Evolutionary conservation across 495 filamentous ascomycete species (phyloP).

Genomic region (Neurospora sp.): DNA sequence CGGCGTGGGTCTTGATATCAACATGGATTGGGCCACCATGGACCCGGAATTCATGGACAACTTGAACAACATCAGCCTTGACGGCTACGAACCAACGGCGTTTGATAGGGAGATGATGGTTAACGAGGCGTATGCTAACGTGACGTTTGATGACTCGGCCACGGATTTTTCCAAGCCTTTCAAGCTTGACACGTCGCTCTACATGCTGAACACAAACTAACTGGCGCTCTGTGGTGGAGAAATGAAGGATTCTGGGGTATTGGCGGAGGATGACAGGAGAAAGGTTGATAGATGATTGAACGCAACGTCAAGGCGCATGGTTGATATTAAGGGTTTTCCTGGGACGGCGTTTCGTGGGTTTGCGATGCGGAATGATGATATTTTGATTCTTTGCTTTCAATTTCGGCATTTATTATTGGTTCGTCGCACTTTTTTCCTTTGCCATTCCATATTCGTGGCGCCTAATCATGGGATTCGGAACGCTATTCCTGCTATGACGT

Average conservation of each 20-base stretch:
- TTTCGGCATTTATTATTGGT: not conserved
- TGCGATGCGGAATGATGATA: not conserved
- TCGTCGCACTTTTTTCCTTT: not conserved
- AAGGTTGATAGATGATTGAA: not conserved
- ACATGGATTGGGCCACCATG: constrained; percentile 30
- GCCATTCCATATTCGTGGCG: not conserved
- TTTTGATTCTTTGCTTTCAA: not conserved
- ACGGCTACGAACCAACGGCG: constrained; percentile 13
- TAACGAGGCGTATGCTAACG: not conserved
- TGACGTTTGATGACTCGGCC: constrained; percentile 9
- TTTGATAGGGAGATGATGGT: constrained; percentile 8
- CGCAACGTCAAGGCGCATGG: not conserved
- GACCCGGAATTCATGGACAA: constrained; percentile 26
- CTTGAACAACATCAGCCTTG: constrained; percentile 24
- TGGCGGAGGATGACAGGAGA: not conserved
- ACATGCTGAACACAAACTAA: constrained; percentile 30
- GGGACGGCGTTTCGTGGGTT: not conserved
- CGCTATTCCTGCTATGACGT: not conserved
- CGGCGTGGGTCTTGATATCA: constrained; percentile 34
- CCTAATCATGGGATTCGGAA: not conserved
- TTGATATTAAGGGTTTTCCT: not conserved
- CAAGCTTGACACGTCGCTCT: constrained; percentile 31
- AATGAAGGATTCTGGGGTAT: not conserved
- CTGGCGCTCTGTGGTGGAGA: constrained; percentile 2
- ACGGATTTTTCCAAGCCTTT: constrained; percentile 33